These are phyloP conservation scores for Boletus rubroflammeus DNA, from an alignment of 768 basidiomycete genomes.

Conservation along the genomic window DNA sequence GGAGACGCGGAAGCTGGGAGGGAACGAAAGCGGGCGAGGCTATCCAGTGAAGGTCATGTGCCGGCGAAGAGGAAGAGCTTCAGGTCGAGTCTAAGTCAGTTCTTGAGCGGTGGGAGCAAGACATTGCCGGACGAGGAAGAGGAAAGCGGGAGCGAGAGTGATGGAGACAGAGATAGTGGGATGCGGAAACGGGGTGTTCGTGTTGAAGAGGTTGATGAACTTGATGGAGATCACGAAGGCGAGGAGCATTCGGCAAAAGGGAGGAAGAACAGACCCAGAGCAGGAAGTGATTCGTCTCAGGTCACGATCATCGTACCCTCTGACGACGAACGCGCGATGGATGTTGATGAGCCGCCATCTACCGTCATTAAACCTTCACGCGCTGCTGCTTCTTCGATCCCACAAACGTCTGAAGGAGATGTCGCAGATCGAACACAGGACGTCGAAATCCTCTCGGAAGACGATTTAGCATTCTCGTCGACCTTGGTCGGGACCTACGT, in stretches of 20 bases:
- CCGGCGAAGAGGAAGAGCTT: conserved; percentile 34
- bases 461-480: conserved; percentile 22
- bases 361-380: conserved; percentile 15
- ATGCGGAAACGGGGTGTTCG: background rate
- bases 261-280: conserved; percentile 7
- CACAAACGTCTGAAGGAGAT: background rate
- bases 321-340: conserved; percentile 28
- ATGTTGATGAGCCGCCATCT: conserved; percentile 22
- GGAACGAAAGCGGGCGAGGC: conserved; percentile 37
- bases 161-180: conserved; percentile 6
- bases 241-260: background rate
- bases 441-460: conserved; percentile 6
- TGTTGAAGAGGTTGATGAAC: conserved; percentile 16
- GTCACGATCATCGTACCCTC: conserved; percentile 19
- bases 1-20: conserved; percentile 18
- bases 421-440: background rate
- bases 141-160: conserved; percentile 11
- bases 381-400: background rate
- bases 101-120: conserved; percentile 48
- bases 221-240: conserved; percentile 4
- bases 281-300: conserved; percentile 17
- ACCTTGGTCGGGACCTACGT: conserved; percentile 25
- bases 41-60: conserved; percentile 10
- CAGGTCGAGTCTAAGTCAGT: conserved; percentile 47
- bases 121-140: conserved; percentile 16